Evolutionary conservation across 768 basidiomycete genomes (phyloP), one percentile per base, ranked within the genome.

Genomic region (Gloeopeniophorella convolvens): DNA sequence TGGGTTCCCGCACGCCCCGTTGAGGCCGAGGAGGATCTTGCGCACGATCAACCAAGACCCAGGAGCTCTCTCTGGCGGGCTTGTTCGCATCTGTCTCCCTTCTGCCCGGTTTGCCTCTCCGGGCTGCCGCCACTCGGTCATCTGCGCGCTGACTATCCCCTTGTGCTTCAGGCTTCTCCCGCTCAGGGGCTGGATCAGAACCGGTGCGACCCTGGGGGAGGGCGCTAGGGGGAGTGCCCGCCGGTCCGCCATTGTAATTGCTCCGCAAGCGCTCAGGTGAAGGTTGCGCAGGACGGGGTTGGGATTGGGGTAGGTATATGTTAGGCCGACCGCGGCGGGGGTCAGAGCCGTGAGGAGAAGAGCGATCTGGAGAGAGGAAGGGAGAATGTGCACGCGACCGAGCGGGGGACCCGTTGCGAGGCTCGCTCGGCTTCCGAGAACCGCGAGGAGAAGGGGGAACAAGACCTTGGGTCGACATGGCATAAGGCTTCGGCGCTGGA

Each of bases 141-240:
- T 53, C 51, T n/a, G 23, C 31, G 30, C 50, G 50, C 13, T 27
- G 46, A 35, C 6, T 20, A 43, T 53, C 51, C 13, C 34, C 45
- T 20, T 31, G 40, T 34, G 36, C 27, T 24, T 51, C 53, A 28
- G 32, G n/a, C 18, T 26, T 51, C 50, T 80, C 78, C 24, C 75
- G 69, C 36, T 81, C 76, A 32, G 67, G 67, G 30, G 68, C 73
- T 18, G 74, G 72, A 63, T 81, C 79, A 2, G 80, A 79, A 23
- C 72, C 72, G 12, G 75, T 67, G 51, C 74, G 71, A 37, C 62
- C 59, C 57, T 78, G 77, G 15, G 60, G 58, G 15, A 48, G 40
- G n/a, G 50, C 35, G 30, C 54, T 48, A 15, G 54, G 27, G 13
- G 30, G 20, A 13, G 49, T 31, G 34, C 24, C 41, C 37, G 28